Evolutionary conservation across 805 yeast genomes (phyloP), one percentile per base, ranked within the genome.

Genomic region (Wickerhamiella domercqiae): DNA sequence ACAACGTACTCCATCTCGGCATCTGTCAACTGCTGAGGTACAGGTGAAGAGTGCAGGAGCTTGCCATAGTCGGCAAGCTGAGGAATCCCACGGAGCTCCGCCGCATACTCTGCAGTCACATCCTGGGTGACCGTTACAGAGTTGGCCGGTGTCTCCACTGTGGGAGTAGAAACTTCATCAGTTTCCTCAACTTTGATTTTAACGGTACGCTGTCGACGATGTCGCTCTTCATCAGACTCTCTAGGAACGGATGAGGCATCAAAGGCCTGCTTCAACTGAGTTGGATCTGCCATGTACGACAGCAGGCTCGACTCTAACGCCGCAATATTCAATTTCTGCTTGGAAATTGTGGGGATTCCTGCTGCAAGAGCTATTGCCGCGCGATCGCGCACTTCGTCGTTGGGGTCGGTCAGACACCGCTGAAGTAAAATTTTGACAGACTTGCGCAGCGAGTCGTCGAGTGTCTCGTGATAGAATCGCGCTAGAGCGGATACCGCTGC

Each of bases 301-400:
- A 78, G 70, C 52, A 90, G 69, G 55, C 77, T 78, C 46, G 68
- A 70, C 59, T 90, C 98, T 53, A 90, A 73, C 21, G 75, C 68
- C 5, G 75, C 70, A 51, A 90, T 65, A 47, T 86, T 83, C 57
- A 73, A 83, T 43, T 70, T 70, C 42, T 72, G 66, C 36, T 72
- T 71, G 38, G 86, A 79, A 32, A 45, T 39, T 17, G 40, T 17
- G 38, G 75, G 68, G 44, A 86, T 68, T 47, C 78, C 72, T 36
- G 63, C 50, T 37, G 55, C 52, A 53, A 87, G 67, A 2, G 94
- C 77, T 48, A 87, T 65, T 2, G 93, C 79, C 7, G 98, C 96
- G 57, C 98, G 76, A 57, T 87, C 98, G 66, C 98, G 82, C 24
- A 90, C 98, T 61, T 87, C 98, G 60, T 87, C 98, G 57, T 87